Evolutionary conservation across 495 filamentous ascomycete species (phyloP), one percentile per base, ranked within the genome.

Genomic region (Lophiostoma macrostomum): DNA sequence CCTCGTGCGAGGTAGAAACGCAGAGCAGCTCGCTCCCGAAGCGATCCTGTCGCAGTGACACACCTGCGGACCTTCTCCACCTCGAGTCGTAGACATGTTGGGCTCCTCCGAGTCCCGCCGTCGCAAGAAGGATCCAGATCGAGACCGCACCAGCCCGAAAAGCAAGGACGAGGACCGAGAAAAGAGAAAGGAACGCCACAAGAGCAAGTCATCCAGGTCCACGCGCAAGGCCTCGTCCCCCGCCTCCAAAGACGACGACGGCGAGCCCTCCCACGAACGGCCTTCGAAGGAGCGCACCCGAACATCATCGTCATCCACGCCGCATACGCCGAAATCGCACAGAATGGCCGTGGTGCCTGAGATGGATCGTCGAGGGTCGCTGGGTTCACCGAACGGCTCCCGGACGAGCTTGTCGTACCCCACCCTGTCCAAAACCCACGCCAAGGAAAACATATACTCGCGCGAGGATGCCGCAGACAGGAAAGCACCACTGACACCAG

Each of bases 381-480:
- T 60, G 28, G 47, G 39, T 20, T 70, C 67, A 29, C 53, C 53
- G 20, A 61, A 53, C 44, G 58, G 20, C n/a, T 61, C 64, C 44
- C 77, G 73, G 60, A 75, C 79, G 55, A 88, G 78, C 72, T 67
- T 87, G 19, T 84, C 89, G 11, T 96, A 96, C 65, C 90, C 91
- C 4, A 77, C 73, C 14, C 93, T 95, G 72, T 91, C 85, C 64
- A 95, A 95, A 67, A 83, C 84, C 29, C 86, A 94, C 66, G 93
- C 88, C 78, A 91, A 88, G 67, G 89, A 94, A 65, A 76, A 80
- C 39, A 74, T 94, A 30, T 73, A 76, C 40, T 81, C 77, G 65
- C 76, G 76, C 58, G 81, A 83, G 49, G 79, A 82, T 56, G 45
- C 80, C 45, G 64, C 57, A 2, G 64, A 71, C 22, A 70, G 68